Evolutionary conservation across 192 early-diverging fungal species (phyloP).

Genomic region (Coemansia sp.): DNA sequence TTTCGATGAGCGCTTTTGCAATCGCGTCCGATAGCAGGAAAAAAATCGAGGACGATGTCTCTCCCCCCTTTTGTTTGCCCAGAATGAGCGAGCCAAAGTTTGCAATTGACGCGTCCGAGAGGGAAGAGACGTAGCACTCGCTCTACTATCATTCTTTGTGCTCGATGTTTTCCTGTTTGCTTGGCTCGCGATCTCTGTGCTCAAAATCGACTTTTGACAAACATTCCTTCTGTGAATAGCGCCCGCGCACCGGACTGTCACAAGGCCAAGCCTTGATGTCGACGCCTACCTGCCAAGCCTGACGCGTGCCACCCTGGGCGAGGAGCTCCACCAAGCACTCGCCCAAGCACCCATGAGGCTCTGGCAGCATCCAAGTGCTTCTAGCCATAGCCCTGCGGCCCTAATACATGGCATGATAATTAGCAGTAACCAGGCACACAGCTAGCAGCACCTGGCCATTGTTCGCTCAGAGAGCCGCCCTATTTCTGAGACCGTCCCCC

Average conservation of each 20-base stretch:
- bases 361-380: background rate
- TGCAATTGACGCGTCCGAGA: background rate
- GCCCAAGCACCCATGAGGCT: background rate
- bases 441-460: background rate
- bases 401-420: background rate
- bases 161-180: slow-evolving; percentile 4
- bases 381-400: background rate
- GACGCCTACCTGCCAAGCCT: too few relatives aligned
- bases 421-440: background rate
- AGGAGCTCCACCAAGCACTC: background rate
- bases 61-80: background rate
- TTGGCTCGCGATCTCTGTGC: slow-evolving; percentile 4
- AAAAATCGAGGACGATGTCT: slow-evolving; percentile 4
- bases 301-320: background rate
- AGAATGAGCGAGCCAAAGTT: background rate
- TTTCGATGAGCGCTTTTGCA: background rate
- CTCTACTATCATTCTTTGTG: slow-evolving; percentile 14
- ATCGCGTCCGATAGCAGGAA: background rate
- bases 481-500: background rate
- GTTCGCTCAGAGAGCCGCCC: background rate
- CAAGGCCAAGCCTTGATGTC: background rate
- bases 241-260: background rate
- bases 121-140: background rate
- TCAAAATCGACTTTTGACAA: background rate
- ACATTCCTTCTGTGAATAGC: background rate